These are phyloP conservation scores for Globisporangium splendens DNA, from an alignment of 352 stramenopile genomes.

Conservation along the genomic window DNA sequence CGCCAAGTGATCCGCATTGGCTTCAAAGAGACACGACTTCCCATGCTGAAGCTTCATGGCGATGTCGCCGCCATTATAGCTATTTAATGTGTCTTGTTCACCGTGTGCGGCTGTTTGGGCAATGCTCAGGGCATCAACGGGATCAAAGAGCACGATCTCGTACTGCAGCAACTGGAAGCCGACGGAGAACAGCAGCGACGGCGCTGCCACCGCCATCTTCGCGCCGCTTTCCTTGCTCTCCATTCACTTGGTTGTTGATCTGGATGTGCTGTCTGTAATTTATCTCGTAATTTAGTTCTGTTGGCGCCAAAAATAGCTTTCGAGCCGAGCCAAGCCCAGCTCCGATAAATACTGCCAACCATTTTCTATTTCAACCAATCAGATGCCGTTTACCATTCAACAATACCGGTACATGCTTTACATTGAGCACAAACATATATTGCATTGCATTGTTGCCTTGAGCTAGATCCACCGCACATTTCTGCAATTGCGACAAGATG, in stretches of 20 bases:
- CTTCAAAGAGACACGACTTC: slow-evolving; percentile 55
- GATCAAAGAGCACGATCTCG: slow-evolving; percentile 49
- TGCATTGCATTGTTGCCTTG: not conserved
- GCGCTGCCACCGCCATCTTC: slow-evolving; percentile 1
- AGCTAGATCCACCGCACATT: not conserved
- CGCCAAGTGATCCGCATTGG: slow-evolving; percentile 19
- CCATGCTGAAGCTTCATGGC: slow-evolving; percentile 24
- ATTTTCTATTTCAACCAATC: no score
- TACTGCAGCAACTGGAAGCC: slow-evolving; percentile 51
- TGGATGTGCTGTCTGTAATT: no score
- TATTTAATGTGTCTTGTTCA: no score
- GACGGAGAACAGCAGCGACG: slow-evolving; percentile 36
- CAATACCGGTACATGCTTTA: not conserved
- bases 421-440: not conserved
- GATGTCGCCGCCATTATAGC: not conserved
- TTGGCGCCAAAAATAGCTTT: no score
- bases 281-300: no score
- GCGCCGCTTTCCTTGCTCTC: no score
- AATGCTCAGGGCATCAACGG: not conserved
- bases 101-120: no score
- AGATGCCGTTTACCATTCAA: no score
- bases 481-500: not conserved
- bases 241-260: no score
- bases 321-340: no score
- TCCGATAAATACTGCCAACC: no score